Conservation (phyloP, 176 grass and related monocot species). For the Lolium perenne region DNA sequence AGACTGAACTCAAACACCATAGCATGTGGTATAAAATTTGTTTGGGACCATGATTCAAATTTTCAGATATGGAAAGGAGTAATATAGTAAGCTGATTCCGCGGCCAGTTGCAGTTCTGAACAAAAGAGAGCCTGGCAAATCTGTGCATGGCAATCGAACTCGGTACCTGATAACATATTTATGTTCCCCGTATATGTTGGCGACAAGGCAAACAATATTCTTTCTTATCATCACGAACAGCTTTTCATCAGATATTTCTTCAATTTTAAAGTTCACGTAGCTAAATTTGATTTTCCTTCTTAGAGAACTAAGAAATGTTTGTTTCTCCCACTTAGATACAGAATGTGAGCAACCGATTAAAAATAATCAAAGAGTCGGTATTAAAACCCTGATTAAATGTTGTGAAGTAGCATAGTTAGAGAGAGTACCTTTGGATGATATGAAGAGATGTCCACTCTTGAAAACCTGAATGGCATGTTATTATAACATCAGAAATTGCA, state of each 20-base stretch:
- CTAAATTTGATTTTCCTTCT: slow-evolving; percentile 5
- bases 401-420: background rate
- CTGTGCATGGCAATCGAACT: background rate
- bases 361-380: slow-evolving; percentile 9
- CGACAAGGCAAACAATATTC: background rate
- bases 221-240: slow-evolving; percentile 22
- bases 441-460: slow-evolving; percentile 98
- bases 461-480: slow-evolving; percentile 68
- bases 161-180: background rate
- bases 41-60: slow-evolving; percentile 36
- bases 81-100: slow-evolving; percentile 29
- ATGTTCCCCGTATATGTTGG: background rate
- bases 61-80: background rate
- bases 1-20: slow-evolving; percentile 13
- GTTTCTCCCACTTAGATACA: background rate
- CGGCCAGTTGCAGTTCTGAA: background rate
- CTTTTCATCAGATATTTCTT: background rate
- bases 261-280: background rate
- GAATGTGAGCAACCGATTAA: slow-evolving; percentile 6
- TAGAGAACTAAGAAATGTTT: background rate
- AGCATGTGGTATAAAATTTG: slow-evolving; percentile 8
- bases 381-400: background rate
- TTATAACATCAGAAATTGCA: slow-evolving; percentile 41
- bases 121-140: background rate
- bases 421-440: slow-evolving; percentile 92